Conservation (phyloP, 73 alveolate species). For the Tetrahymena elliotti region DNA sequence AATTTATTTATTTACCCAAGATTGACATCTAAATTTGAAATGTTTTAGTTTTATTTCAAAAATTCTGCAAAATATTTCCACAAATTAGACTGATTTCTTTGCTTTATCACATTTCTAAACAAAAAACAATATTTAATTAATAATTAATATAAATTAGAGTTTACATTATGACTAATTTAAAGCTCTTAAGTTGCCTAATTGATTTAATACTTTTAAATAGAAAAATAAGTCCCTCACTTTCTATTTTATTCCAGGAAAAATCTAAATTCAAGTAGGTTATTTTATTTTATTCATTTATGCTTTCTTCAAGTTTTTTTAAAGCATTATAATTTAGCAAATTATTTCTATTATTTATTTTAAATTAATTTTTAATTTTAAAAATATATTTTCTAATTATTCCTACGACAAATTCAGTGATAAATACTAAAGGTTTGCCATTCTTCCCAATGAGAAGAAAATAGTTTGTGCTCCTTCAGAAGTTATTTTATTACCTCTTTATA, state of each 20-base stretch:
- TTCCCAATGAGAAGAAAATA: background rate
- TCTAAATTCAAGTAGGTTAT: background rate
- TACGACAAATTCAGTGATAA: background rate
- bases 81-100: background rate
- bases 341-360: background rate
- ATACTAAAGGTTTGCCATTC: background rate
- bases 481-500: background rate
- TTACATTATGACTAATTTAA: background rate
- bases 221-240: background rate
- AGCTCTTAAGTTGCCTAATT: background rate
- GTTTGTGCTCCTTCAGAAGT: background rate
- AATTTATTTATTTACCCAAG: background rate
- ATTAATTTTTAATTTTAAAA: background rate
- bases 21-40: background rate
- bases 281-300: background rate
- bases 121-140: background rate
- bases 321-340: background rate
- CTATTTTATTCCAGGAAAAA: background rate
- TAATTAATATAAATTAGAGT: background rate
- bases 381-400: background rate
- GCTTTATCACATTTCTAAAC: background rate
- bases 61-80: background rate
- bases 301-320: background rate
- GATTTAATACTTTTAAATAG: background rate
- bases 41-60: background rate